Evolutionary conservation across 225 moss, liverwort and hornwort genomes (phyloP).

Genomic region (Asterella californica): DNA sequence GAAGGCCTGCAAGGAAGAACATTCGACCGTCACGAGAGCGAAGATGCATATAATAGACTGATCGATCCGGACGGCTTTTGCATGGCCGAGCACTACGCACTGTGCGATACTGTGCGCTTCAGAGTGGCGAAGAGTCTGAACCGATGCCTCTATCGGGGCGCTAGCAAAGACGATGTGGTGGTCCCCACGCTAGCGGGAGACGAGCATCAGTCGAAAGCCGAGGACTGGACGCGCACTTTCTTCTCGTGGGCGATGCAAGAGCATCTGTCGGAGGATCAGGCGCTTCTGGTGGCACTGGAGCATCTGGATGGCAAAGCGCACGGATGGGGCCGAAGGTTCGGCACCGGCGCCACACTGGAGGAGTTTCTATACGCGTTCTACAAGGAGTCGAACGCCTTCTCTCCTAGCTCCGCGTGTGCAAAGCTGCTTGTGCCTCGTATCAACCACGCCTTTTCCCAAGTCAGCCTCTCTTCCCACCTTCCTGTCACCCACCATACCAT

Average conservation of each 20-base stretch:
- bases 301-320: constrained; percentile 32
- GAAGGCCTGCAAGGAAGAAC: background rate
- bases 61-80: background rate
- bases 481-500: too few species aligned
- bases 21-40: background rate
- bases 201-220: constrained; percentile 25
- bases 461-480: constrained; percentile 12
- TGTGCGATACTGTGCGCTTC: constrained; percentile 28
- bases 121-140: constrained; percentile 29
- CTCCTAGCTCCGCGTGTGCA: constrained; percentile 13
- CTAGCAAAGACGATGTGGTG: constrained; percentile 19
- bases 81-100: constrained; percentile 31
- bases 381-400: constrained; percentile 24
- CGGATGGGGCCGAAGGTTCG: constrained; percentile 22
- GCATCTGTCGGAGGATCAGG: constrained; percentile 34
- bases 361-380: constrained; percentile 30
- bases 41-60: background rate
- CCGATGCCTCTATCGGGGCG: constrained; percentile 29
- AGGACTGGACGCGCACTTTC: constrained; percentile 29
- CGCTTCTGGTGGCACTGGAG: constrained; percentile 34
- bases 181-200: constrained; percentile 30
- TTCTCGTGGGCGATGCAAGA: constrained; percentile 43
- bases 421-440: constrained; percentile 29
- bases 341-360: constrained; percentile 26
- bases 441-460: constrained; percentile 35